Base-by-base conservation (phyloP, 352 stramenopile species). In the Phytophthora pinifolia region DNA sequence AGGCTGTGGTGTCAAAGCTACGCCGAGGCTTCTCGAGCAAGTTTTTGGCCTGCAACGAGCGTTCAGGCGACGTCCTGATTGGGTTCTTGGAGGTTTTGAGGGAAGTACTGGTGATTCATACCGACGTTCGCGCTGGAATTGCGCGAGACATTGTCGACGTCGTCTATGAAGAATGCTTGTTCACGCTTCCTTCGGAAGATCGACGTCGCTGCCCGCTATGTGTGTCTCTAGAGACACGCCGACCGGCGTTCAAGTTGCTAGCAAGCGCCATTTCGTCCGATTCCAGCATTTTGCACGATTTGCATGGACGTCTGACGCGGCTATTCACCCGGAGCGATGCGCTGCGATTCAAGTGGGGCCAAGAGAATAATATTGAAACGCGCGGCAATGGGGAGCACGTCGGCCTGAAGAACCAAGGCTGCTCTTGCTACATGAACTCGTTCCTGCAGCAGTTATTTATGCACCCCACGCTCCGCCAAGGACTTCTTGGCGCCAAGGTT, bases 401-500 rank as follows among this genome's bases (percentile, higher is more conserved):
- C 12, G 98, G 97, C 2, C 72, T 99, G 0, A 98, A 98, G 69
- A 99, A 99, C 64, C 96, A 99, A 63, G 98, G 97, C 42, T 99
- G 96, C 67, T 99, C 97, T 8, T 99, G 98, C 79, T 99, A 99
- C 81, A 99, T 99, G 93, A 99, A 99, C 65, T 99, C 95, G 1
- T 92, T 99, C 14, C 74, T 99, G 14, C 98, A 99, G 68, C 96
- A 99, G 59, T 67, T 99, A 9, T 99, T 96, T 53, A 96, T 96
- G 80, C 80, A 94, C 36, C 76, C 80, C 3, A 88, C 72, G 8
- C 66, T 97, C 22, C 70, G 82, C 2, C 76, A 92, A 66, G 88
- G 86, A 12, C 49, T 97, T 29, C 27, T 97, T 42, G 70, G 72
- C 15, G 86, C 86, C 10, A 75, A 89, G 43, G 83, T 96, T 10